phyloP scores from a whole-genome alignment of 768 basidiomycete genomes.

The Kwoniella dejecticola region DNA sequence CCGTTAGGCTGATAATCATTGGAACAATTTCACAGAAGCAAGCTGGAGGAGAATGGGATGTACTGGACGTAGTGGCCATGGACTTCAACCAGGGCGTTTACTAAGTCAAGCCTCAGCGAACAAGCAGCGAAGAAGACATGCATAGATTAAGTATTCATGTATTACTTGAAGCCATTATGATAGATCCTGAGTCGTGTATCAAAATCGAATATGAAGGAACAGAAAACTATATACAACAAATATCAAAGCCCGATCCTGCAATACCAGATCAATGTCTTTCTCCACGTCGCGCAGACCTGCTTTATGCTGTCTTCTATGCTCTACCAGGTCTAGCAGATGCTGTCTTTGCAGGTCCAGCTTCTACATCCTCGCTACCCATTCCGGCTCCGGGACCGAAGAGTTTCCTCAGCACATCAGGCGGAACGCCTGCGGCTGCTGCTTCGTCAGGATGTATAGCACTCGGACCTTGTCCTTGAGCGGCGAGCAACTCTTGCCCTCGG shows the following conservation, averaged over 20 bases:
- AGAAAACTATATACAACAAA: constrained; percentile 11
- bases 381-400: constrained; percentile 24
- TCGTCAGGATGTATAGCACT: constrained; percentile 24
- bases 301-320: not conserved
- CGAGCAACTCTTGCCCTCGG: constrained; percentile 71
- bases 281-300: not conserved
- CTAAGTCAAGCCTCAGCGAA: too few relatives aligned
- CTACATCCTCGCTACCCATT: constrained; percentile 17
- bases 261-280: too few relatives aligned
- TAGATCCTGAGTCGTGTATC: too few relatives aligned
- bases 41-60: constrained; percentile 22
- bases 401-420: constrained; percentile 20
- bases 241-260: not conserved
- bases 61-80: constrained; percentile 26
- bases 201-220: not conserved
- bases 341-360: not conserved
- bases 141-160: too few relatives aligned
- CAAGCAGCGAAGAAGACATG: too few relatives aligned
- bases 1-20: too few relatives aligned
- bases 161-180: too few relatives aligned
- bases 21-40: constrained; percentile 18
- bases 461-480: constrained; percentile 37
- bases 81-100: constrained; percentile 30
- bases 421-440: constrained; percentile 25
- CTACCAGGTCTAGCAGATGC: not conserved